A percentile compares a stretch with the other conserved stretches of the same genome.
Conservation (phyloP, 495 filamentous ascomycete genomes). For the Tuber magnatum region DNA sequence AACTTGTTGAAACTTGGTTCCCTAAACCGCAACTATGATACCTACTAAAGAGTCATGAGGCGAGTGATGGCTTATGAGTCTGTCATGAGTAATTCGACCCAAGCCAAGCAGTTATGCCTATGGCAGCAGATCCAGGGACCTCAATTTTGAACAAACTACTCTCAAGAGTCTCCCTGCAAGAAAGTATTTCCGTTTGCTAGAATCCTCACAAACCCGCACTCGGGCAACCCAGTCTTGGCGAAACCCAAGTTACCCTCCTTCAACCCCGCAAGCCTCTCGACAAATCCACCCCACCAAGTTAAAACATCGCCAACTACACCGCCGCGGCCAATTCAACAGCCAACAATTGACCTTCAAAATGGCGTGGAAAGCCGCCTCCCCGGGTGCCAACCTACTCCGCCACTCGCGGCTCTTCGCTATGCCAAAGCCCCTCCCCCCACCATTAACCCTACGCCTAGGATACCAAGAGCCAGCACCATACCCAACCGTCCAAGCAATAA, state of each 20-base stretch:
- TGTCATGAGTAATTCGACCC: neutral
- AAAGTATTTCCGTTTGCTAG: neutral
- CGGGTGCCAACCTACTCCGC: conserved; percentile 55
- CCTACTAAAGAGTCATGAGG: neutral
- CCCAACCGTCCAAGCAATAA: conserved; percentile 79
- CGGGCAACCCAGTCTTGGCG: neutral
- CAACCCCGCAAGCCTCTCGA: neutral
- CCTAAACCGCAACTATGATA: neutral
- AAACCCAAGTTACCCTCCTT: neutral
- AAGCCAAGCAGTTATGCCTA: neutral
- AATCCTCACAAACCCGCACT: neutral
- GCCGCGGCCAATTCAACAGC: neutral
- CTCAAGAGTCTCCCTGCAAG: neutral
- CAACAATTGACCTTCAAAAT: neutral
- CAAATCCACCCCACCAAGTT: neutral
- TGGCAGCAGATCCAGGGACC: neutral
- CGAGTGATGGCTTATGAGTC: neutral
- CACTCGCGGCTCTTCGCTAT: conserved; percentile 55
- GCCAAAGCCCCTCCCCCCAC: conserved; percentile 49
- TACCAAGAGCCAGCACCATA: conserved; percentile 66
- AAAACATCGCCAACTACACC: neutral
- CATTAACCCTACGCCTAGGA: conserved; percentile 45
- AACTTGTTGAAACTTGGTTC: neutral
- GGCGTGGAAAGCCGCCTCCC: conserved; percentile 43
- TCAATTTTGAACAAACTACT: neutral